A percentile compares a stretch with the other conserved stretches of the same genome.
These are phyloP conservation scores for Astragalus glycyphyllos DNA, from an alignment of 306 rosid genomes.

Conservation along the genomic window DNA sequence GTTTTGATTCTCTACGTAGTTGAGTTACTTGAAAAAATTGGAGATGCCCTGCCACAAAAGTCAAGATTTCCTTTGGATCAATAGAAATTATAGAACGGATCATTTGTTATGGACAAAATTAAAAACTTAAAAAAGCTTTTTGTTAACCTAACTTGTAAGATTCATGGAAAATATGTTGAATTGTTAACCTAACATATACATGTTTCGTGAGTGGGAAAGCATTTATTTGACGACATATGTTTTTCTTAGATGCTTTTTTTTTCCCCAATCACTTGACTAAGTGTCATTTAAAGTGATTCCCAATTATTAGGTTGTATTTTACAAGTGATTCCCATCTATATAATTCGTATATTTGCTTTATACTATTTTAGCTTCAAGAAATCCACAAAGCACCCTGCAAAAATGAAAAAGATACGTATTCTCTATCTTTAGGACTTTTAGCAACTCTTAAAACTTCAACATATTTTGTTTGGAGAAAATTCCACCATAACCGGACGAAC, in stretches of 20 bases:
- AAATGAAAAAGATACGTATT: conserved; percentile 46
- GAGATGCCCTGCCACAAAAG: conserved; percentile 57
- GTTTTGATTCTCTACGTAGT: conserved; percentile 43
- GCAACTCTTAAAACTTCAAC: conserved; percentile 36
- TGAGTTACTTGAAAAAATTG: conserved; percentile 27
- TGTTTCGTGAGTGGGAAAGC: conserved; percentile 48
- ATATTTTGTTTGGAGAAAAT: neutral
- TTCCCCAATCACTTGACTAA: conserved; percentile 51
- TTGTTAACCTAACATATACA: conserved; percentile 5
- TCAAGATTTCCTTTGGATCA: conserved; percentile 48
- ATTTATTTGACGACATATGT: conserved; percentile 34
- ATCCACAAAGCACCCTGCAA: conserved; percentile 42
- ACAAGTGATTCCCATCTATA: conserved; percentile 53
- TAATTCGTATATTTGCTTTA: conserved; percentile 43
- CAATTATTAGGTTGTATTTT: conserved; percentile 48
- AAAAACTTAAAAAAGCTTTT: conserved; percentile 33
- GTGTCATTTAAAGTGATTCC: conserved; percentile 55
- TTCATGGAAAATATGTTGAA: conserved; percentile 41
- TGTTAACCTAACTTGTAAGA: conserved; percentile 27
- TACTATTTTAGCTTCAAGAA: conserved; percentile 43
- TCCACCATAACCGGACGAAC: conserved; percentile 14
- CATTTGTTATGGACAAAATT: conserved; percentile 20
- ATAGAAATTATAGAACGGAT: neutral
- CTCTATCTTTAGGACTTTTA: conserved; percentile 52
- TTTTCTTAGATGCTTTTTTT: conserved; percentile 34